phyloP scores from a whole-genome alignment of 208 protist genomes.

The Leishmania major region DNA sequence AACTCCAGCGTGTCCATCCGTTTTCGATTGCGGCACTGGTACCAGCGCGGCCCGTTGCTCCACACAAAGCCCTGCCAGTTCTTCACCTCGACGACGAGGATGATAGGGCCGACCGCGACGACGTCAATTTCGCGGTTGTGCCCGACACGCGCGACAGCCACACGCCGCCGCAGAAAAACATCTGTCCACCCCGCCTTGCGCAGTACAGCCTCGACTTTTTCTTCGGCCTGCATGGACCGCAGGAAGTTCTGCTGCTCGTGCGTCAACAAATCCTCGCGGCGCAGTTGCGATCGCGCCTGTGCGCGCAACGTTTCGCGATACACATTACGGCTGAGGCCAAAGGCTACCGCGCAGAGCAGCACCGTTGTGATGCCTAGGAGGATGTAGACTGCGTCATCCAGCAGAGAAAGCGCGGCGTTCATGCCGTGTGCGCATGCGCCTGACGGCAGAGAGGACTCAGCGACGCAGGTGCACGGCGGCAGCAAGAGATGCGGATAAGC shows the following conservation, averaged over 20 bases:
- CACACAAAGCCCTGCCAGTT: constrained; percentile 91
- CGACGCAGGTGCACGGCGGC: background rate
- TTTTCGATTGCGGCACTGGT: constrained; percentile 53
- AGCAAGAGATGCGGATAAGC: background rate
- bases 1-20: constrained; percentile 70
- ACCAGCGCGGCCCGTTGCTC: constrained; percentile 85
- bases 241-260: constrained; percentile 43
- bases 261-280: constrained; percentile 38
- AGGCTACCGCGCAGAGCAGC: constrained; percentile 39
- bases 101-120: constrained; percentile 72
- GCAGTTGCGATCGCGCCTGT: constrained; percentile 50
- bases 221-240: constrained; percentile 75
- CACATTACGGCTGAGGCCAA: constrained; percentile 46
- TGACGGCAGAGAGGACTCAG: background rate
- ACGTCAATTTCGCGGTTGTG: constrained; percentile 93
- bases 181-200: constrained; percentile 74
- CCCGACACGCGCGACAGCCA: constrained; percentile 64
- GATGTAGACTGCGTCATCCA: constrained; percentile 46
- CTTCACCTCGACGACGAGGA: constrained; percentile 91
- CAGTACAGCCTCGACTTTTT: constrained; percentile 64
- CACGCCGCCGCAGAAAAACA: constrained; percentile 83
- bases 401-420: constrained; percentile 7
- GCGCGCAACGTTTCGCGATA: constrained; percentile 53
- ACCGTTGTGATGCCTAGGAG: constrained; percentile 42
- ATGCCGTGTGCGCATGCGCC: constrained; percentile 1